Conservation (phyloP, 495 filamentous ascomycete species). For the Lasiosphaeria hispida region DNA sequence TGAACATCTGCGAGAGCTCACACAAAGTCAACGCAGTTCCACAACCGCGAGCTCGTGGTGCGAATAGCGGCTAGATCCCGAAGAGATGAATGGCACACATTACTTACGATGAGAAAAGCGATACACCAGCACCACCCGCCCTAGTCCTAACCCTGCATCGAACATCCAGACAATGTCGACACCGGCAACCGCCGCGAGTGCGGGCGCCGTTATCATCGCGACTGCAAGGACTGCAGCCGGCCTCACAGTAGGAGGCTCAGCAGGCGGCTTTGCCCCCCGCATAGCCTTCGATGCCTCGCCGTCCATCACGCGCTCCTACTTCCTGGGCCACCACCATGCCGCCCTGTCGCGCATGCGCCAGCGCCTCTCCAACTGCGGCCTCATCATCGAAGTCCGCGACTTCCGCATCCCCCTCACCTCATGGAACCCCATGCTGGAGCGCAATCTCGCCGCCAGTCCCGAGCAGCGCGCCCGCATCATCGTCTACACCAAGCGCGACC, state of each 20-base stretch:
- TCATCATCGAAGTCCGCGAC: constrained; percentile 94
- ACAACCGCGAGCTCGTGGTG: too few relatives aligned
- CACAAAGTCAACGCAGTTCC: too few relatives aligned
- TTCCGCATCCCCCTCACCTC: constrained; percentile 85
- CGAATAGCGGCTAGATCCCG: neutral
- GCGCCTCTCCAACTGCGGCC: constrained; percentile 74
- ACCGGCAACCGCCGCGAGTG: constrained; percentile 11
- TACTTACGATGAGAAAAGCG: neutral
- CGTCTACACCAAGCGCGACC: constrained; percentile 88
- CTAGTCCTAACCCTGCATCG: neutral
- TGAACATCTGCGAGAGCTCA: too few relatives aligned
- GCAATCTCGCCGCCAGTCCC: constrained; percentile 56
- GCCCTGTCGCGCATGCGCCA: constrained; percentile 85
- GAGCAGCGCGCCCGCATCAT: constrained; percentile 62
- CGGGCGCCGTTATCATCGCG: neutral
- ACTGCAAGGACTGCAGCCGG: constrained; percentile 19
- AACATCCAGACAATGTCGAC: constrained; percentile 11
- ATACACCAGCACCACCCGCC: neutral
- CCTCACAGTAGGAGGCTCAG: constrained; percentile 24
- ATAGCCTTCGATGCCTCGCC: constrained; percentile 58
- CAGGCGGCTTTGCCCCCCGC: constrained; percentile 65
- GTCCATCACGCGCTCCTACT: constrained; percentile 85
- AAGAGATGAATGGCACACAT: too few relatives aligned
- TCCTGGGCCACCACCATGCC: constrained; percentile 87
- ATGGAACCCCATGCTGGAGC: constrained; percentile 88